Evolutionary conservation across 1,284 basidiomycete species (phyloP), one percentile per base, ranked within the genome.

Genomic region (Cryptococcus sp.): DNA sequence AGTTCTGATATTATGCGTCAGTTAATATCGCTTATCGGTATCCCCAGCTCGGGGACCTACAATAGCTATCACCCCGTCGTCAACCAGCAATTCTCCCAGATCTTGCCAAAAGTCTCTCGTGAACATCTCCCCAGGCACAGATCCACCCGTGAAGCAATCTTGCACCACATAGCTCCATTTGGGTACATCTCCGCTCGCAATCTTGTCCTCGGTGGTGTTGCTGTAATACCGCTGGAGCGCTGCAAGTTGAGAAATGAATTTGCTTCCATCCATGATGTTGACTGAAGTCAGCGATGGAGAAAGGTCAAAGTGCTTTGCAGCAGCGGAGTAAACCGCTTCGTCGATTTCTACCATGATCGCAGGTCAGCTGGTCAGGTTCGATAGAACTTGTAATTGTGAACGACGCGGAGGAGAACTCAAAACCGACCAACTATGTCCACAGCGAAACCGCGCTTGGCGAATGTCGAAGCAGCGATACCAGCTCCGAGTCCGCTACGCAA

Each of bases 81-180:
- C 79, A n/a, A 83, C 81, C 72, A 94, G 81, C 19, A 87, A 72
- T 5, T 74, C 70, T 67, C 85, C 86, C 48, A 93, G 74, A 54
- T 86, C 85, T 39, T 80, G 61, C 89, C 91, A 94, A 70, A 93
- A 93, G 63, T 91, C 86, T 23, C 82, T 52, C 0, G 91, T 89
- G 76, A 89, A 95, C 44, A 96, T 79, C 67, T 91, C 86, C 17
- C 85, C 80, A 0, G 93, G 91, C 3, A 96, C 86, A 20, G 84
- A 84, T 3, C 93, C 93, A 3, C 92, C 93, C 11, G 91, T 91
- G 76, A 95, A 96, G 66, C 89, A 90, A 70, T 95, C 93, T 68
- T 97, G 93, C 0, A 95, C 80, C 19, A 93, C 83, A 64, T 89
- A 85, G 72, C 90, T 89, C 73, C 85, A 95, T 23, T 72, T 73